These are phyloP conservation scores for Thalia dealbata DNA, from an alignment of 176 grass and related monocot species.

Conservation along the genomic window DNA sequence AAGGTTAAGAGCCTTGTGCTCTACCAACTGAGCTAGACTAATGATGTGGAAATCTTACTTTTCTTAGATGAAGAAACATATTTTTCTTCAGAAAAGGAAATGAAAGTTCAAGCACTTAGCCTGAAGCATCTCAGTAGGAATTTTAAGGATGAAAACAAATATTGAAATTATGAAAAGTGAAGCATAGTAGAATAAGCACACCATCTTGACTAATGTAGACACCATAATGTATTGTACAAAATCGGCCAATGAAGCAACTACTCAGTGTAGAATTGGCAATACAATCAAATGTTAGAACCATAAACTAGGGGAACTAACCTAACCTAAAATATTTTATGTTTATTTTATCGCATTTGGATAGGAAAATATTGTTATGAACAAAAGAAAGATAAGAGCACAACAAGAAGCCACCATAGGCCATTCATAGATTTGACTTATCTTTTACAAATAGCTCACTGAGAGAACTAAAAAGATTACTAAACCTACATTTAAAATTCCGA, in stretches of 20 bases:
- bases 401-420: neutral
- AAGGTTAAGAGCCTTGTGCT: no score
- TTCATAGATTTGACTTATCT: no score
- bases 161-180: neutral
- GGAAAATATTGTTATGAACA: neutral
- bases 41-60: neutral
- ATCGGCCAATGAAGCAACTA: constrained; percentile 61
- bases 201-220: constrained; percentile 85
- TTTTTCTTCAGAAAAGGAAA: no score
- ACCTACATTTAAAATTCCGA: no score
- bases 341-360: no score
- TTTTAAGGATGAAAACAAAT: neutral
- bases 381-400: neutral
- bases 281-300: neutral
- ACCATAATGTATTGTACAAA: constrained; percentile 64
- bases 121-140: neutral
- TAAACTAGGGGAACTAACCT: neutral
- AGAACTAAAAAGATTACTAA: no score
- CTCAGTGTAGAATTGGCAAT: constrained; percentile 52
- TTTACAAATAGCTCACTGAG: no score
- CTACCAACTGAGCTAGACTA: no score
- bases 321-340: no score
- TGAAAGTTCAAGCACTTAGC: neutral
- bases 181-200: constrained; percentile 19
- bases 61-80: neutral